Conservation (phyloP, 1,139 yeast species). For the Candida sanyaensis region DNA sequence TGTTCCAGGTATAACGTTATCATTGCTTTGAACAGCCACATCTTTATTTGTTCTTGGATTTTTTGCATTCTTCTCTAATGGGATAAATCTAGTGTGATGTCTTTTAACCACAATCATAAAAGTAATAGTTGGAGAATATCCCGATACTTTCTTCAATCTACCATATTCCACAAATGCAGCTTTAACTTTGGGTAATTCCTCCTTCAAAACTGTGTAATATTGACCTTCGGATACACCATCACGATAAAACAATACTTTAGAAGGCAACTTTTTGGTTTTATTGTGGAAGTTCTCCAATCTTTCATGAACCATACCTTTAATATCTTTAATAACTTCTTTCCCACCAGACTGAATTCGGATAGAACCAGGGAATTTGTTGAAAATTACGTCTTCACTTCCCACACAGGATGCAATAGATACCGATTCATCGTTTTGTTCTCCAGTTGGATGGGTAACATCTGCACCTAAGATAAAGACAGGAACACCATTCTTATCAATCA, state of each 20-base stretch:
- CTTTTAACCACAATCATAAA: constrained; percentile 16
- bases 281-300: constrained; percentile 14
- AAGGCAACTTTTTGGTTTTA: constrained; percentile 13
- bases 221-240: constrained; percentile 18
- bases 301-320: constrained; percentile 14
- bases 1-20: constrained; percentile 16
- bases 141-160: constrained; percentile 8
- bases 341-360: constrained; percentile 15
- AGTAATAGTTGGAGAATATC: constrained; percentile 13
- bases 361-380: constrained; percentile 16
- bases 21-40: constrained; percentile 15
- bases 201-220: constrained; percentile 14
- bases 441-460: constrained; percentile 16
- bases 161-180: constrained; percentile 14
- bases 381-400: constrained; percentile 16
- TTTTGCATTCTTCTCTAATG: constrained; percentile 12
- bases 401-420: constrained; percentile 17
- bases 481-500: constrained; percentile 11
- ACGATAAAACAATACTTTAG: constrained; percentile 15
- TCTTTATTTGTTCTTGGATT: constrained; percentile 8
- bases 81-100: constrained; percentile 16
- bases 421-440: constrained; percentile 9
- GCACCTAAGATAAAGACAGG: constrained; percentile 16
- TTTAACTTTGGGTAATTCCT: constrained; percentile 14
- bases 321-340: constrained; percentile 13